Evolutionary conservation across 768 basidiomycete species (phyloP), one percentile per base, ranked within the genome.

Genomic region (Boletus coccyginus): DNA sequence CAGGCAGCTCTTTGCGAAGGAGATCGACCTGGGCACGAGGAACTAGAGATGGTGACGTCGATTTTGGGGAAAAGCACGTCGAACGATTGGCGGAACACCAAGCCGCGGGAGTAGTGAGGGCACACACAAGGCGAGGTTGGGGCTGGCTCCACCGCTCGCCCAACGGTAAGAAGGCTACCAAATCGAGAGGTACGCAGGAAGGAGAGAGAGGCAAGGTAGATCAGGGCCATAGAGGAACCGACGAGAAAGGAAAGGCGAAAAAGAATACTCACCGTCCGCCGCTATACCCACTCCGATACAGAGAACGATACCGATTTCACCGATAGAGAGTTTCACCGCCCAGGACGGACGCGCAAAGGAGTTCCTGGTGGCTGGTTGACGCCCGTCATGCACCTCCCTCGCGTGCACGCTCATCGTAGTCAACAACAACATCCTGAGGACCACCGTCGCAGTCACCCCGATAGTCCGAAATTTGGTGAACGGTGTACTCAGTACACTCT

Each of bases 401-500:
- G 32, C 42, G 29, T 41, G 35, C 46, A 47, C 7, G 24, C 46
- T 16, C 60, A 24, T 27, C 52, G 31, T 12, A n/a, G 11, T 13
- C 46, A 16, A 36, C 53, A 53, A 14, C 47, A 49, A 10, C 53
- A 60, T 40, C 42, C 57, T 7, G 59, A 53, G 31, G 41, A 56
- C 9, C 48, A 55, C 24, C 47, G 39, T 40, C 50, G 14, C 36
- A 57, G 50, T 33, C 55, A 45, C 8, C 7, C 51, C 21, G 50
- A 40, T 41, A 61, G 53, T 49, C 49, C 62, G 31, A 53, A 61
- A 7, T 58, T 67, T 5, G 78, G 75, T 0, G n/a, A 77, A 76
- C 12, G 86, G 88, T 16, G 81, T 91, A 7, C 76, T 91, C 6
- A 84, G 86, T 3, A 77, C 87, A 1, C 68, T 91, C 40, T 73